Conservation (phyloP, 2,329 filamentous ascomycete species). For the Fusarium chaquense region DNA sequence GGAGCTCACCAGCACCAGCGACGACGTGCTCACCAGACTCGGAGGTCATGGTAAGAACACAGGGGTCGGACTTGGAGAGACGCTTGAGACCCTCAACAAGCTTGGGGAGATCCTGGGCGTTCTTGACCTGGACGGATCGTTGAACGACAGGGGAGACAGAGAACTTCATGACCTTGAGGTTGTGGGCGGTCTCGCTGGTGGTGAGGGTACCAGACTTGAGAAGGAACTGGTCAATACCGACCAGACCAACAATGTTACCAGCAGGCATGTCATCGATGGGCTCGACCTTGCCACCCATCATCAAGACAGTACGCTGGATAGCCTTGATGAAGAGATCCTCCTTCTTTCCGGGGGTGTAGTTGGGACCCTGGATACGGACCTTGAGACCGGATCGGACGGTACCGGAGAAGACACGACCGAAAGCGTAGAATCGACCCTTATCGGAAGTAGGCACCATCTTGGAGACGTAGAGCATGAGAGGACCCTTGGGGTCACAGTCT, state of each 20-base stretch:
- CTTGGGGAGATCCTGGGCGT: constrained; percentile 99
- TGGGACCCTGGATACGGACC: constrained; percentile 99
- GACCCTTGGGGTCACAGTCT: constrained; percentile 96
- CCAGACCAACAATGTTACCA: constrained; percentile 99
- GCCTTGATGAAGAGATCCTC: constrained; percentile 99
- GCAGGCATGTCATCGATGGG: constrained; percentile 99
- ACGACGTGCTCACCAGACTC: constrained; percentile 99
- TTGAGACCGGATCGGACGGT: constrained; percentile 97
- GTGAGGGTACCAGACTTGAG: constrained; percentile 99
- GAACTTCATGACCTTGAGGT: constrained; percentile 99
- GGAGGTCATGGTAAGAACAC: constrained; percentile 89
- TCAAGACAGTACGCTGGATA: constrained; percentile 99
- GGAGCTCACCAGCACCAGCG: constrained; percentile 98
- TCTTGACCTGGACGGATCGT: constrained; percentile 99
- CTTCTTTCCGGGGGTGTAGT: constrained; percentile 98
- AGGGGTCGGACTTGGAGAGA: constrained; percentile 99
- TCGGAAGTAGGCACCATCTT: constrained; percentile 99
- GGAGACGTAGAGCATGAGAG: constrained; percentile 99
- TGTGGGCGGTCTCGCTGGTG: constrained; percentile 97
- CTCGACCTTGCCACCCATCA: constrained; percentile 99
- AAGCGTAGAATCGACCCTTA: constrained; percentile 99
- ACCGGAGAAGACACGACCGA: constrained; percentile 99
- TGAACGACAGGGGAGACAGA: constrained; percentile 99
- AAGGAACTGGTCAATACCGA: constrained; percentile 99
- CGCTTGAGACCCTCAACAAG: constrained; percentile 99